Base-by-base conservation (phyloP, 345 rosid genomes). In the Corymbia maculata region DNA sequence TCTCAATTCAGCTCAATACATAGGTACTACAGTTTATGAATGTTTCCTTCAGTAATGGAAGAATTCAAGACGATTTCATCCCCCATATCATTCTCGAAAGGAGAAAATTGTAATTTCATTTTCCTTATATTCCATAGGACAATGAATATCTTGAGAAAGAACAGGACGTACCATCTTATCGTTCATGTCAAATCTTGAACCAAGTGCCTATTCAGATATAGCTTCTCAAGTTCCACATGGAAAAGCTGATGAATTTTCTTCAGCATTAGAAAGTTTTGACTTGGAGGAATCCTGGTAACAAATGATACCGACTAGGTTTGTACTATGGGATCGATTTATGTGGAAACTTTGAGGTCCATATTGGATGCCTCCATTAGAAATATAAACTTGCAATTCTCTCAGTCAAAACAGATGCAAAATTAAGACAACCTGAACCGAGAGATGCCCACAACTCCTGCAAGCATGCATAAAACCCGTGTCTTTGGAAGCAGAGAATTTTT, bases 401-500 rank as follows among this genome's bases (percentile, higher is more conserved):
- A 11, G 66, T 59, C 2, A 59, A 61, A 86, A 49, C 42, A 52
- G 49, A 88, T 32, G 55, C 82, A 66, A 10, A 68, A 51, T 24
- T 26, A 70, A 84, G 89, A 88, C 42, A 89, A 97, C 99, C 98
- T 95, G 98, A 96, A 91, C 94, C 97, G 79, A 96, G 88, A 68
- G 96, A 91, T 59, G 90, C 90, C 89, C 93, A 90, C 92, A 95
- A 70, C 49, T 94, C 95, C 88, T 90, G 94, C 91, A 96, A 90
- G 92, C 98, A 95, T 55, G 95, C 94, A 87, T 88, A 88, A 30
- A 97, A 97, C 55, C 99, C 97, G 90, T 36, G 96, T 94, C 87
- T 95, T 94, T n/a, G 98, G 98, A 90, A 96, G 95, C 89, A 97
- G 90, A 85, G 94, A 96, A 51, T 96, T 88, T 51, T 93, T 92